Percentiles rank a stretch among this genome's conserved stretches.
Evolutionary conservation across 805 yeast genomes (phyloP).

Genomic region (Saccharomyces paradoxus): DNA sequence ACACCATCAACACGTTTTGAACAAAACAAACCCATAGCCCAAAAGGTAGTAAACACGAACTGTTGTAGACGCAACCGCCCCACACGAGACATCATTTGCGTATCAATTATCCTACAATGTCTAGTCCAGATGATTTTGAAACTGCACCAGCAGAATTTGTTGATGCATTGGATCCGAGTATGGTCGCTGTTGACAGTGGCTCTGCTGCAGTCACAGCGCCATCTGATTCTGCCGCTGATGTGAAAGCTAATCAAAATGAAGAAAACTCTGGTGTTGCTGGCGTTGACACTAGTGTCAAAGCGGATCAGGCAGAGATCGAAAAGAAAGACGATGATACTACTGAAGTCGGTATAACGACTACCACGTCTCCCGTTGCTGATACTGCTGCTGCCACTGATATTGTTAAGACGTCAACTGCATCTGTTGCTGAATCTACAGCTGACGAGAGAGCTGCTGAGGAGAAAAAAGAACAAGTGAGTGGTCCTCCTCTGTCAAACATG

Average conservation of each 20-base stretch:
- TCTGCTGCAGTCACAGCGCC: neutral
- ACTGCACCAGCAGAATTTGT: constrained; percentile 23
- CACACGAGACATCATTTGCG: neutral
- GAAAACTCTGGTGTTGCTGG: neutral
- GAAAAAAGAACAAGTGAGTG: neutral
- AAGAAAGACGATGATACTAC: neutral
- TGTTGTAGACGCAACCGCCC: neutral
- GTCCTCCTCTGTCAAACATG: constrained; percentile 4
- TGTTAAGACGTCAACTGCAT: neutral
- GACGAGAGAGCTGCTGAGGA: neutral
- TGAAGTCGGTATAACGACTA: neutral
- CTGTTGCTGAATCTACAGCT: neutral
- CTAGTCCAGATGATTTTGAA: constrained; percentile 20
- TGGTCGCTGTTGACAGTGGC: neutral
- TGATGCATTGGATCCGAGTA: constrained; percentile 14
- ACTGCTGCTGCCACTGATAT: neutral
- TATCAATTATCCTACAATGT: constrained; percentile 5
- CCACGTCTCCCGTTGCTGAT: constrained; percentile 3
- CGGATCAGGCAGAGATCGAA: neutral
- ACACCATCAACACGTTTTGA: constrained; percentile 9
- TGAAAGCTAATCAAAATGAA: neutral
- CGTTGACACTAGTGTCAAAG: neutral
- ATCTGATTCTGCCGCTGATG: neutral
- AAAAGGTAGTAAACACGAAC: neutral
- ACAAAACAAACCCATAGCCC: neutral